Conservation (phyloP, 2,329 filamentous ascomycete species). For the Monilinia vaccinii-corymbosi region DNA sequence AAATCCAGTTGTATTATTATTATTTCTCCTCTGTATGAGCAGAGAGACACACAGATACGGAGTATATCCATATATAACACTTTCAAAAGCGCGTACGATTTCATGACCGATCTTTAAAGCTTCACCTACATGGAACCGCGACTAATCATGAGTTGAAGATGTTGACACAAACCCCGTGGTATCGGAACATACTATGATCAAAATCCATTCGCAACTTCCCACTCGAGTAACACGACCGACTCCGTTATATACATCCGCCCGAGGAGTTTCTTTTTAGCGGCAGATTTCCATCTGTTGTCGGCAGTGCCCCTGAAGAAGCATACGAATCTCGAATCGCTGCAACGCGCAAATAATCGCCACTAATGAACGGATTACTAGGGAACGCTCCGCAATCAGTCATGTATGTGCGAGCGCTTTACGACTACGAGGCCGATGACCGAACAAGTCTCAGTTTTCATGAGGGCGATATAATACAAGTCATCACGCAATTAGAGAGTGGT, state of each 20-base stretch:
- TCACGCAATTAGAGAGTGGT: constrained; percentile 93
- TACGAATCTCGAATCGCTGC: constrained; percentile 16
- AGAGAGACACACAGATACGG: neutral
- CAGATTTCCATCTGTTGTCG: constrained; percentile 14
- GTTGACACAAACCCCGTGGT: constrained; percentile 9
- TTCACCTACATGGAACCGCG: neutral
- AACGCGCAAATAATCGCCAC: constrained; percentile 24
- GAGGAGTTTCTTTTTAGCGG: constrained; percentile 13
- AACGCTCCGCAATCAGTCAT: constrained; percentile 58
- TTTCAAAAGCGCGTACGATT: constrained; percentile 2
- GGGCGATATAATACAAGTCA: constrained; percentile 95
- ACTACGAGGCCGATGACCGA: constrained; percentile 95
- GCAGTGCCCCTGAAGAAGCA: constrained; percentile 11
- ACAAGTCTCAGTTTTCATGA: constrained; percentile 95
- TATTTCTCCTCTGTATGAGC: too few species aligned
- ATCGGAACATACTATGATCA: constrained; percentile 8
- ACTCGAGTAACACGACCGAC: constrained; percentile 12
- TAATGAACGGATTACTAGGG: constrained; percentile 54
- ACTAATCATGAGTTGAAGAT: constrained; percentile 12
- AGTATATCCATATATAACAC: neutral
- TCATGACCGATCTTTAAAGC: neutral
- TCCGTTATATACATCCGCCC: constrained; percentile 10
- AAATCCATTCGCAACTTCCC: constrained; percentile 5
- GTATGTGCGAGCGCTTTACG: constrained; percentile 92
- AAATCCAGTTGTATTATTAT: too few species aligned